Evolutionary conservation across 2,329 filamentous ascomycete species (phyloP).

Genomic region (Cryphonectria naterciae): DNA sequence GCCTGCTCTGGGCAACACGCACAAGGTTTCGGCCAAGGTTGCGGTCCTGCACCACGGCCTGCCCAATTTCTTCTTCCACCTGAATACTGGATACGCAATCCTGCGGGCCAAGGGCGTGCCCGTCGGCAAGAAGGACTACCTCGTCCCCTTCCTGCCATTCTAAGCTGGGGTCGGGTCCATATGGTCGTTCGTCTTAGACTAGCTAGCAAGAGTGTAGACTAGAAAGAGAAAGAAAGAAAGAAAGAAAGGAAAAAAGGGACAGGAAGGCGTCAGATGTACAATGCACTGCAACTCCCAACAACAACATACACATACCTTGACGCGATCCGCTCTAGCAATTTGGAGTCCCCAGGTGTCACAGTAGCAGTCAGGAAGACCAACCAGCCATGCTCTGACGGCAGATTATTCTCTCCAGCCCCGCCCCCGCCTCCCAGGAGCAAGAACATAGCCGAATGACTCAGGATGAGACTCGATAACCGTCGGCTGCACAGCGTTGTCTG

Average conservation of each 20-base stretch:
- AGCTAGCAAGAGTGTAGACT: not conserved
- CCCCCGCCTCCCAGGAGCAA: not conserved
- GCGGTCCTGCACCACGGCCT: constrained; percentile 53
- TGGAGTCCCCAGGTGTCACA: not conserved
- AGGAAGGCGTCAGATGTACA: not conserved
- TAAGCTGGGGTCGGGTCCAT: not conserved
- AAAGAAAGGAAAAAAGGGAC: not conserved
- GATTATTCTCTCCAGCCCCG: not conserved
- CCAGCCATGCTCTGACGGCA: not conserved
- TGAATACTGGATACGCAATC: constrained; percentile 59
- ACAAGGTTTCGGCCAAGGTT: constrained; percentile 36
- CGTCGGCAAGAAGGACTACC: constrained; percentile 60
- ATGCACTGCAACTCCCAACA: not conserved
- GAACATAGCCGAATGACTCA: not conserved
- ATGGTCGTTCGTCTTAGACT: not conserved
- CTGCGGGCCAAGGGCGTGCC: constrained; percentile 59
- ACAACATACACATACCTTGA: not conserved
- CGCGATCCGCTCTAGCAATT: not conserved
- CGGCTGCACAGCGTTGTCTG: not conserved
- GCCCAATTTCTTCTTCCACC: constrained; percentile 67
- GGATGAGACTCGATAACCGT: not conserved
- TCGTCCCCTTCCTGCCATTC: constrained; percentile 36
- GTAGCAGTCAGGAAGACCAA: not conserved
- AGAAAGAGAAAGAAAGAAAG: not conserved
- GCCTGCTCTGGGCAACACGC: constrained; percentile 22